A percentile compares a stretch with the other conserved stretches of the same genome.
These are phyloP conservation scores for Xylogone sp. DNA, from an alignment of 2,329 filamentous ascomycete genomes.

Conservation along the genomic window DNA sequence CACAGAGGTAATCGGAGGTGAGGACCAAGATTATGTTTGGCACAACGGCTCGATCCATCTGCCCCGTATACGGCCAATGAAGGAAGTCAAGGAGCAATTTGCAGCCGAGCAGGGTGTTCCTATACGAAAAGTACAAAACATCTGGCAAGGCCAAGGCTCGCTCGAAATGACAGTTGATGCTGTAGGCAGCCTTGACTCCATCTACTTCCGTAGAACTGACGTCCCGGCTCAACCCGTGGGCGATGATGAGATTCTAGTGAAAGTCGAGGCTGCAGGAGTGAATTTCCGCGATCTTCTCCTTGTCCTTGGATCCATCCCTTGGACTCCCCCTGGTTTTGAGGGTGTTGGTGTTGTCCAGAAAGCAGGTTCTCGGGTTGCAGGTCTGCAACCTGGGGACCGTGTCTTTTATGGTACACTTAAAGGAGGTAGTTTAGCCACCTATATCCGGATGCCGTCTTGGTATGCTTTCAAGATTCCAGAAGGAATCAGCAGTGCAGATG, in stretches of 20 bases:
- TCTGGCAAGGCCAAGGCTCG: slow-evolving; percentile 17
- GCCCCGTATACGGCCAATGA: slow-evolving; percentile 9
- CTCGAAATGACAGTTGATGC: slow-evolving; percentile 23
- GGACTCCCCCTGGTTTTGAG: slow-evolving; percentile 16
- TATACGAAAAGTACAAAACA: slow-evolving; percentile 16
- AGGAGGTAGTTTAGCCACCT: neutral
- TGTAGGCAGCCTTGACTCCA: slow-evolving; percentile 20
- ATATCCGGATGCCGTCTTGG: neutral
- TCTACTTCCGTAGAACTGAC: slow-evolving; percentile 16
- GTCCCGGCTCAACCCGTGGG: neutral
- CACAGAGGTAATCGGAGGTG: slow-evolving; percentile 7
- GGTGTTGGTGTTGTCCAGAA: slow-evolving; percentile 17
- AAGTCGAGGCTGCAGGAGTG: slow-evolving; percentile 1
- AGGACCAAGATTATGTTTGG: slow-evolving; percentile 16
- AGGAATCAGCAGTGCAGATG: slow-evolving; percentile 16
- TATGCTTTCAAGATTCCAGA: slow-evolving; percentile 3
- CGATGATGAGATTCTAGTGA: slow-evolving; percentile 3
- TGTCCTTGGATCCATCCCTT: slow-evolving; percentile 12
- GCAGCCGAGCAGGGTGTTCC: slow-evolving; percentile 7
- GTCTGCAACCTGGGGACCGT: slow-evolving; percentile 19
- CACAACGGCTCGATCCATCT: slow-evolving; percentile 8
- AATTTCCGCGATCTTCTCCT: slow-evolving; percentile 14
- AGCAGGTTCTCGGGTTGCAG: slow-evolving; percentile 16
- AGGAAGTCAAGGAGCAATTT: slow-evolving; percentile 10
- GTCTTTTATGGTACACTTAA: slow-evolving; percentile 1